phyloP scores from a whole-genome alignment of 2,329 filamentous ascomycete species.

The Incumbomyces delicatus region DNA sequence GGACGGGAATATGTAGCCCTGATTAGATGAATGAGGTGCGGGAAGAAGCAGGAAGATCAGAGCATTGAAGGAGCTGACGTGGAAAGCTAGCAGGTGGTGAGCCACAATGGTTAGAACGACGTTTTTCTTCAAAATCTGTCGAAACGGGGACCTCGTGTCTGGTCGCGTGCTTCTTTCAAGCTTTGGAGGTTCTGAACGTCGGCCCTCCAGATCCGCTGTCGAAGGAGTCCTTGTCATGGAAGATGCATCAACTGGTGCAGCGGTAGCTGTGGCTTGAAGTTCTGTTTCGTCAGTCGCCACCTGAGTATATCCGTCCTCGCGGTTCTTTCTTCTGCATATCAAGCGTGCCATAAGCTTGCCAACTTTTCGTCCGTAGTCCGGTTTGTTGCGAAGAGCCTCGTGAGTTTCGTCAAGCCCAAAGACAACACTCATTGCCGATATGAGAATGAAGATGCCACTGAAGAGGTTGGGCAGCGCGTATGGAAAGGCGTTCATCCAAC shows the following conservation, averaged over 20 bases:
- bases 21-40: constrained; percentile 47
- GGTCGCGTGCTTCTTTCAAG: constrained; percentile 26
- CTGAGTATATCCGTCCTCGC: constrained; percentile 26
- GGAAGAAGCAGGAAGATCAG: constrained; percentile 71
- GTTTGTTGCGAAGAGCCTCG: constrained; percentile 28
- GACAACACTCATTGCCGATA: constrained; percentile 46
- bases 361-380: constrained; percentile 33
- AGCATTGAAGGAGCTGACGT: constrained; percentile 66
- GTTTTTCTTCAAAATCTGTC: constrained; percentile 45
- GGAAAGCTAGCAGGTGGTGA: constrained; percentile 61
- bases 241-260: neutral
- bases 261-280: constrained; percentile 18
- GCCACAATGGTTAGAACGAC: constrained; percentile 50
- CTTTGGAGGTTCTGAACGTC: constrained; percentile 13
- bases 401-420: constrained; percentile 56
- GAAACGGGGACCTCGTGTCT: constrained; percentile 29
- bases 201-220: constrained; percentile 1
- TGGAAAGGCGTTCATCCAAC: constrained; percentile 57
- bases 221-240: neutral
- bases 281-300: constrained; percentile 22
- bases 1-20: constrained; percentile 22
- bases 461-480: constrained; percentile 62
- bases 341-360: constrained; percentile 27
- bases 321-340: constrained; percentile 19
- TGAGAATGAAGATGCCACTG: constrained; percentile 51